Conservation (phyloP, 2,329 filamentous ascomycete genomes). For the Xylaria sp. region DNA sequence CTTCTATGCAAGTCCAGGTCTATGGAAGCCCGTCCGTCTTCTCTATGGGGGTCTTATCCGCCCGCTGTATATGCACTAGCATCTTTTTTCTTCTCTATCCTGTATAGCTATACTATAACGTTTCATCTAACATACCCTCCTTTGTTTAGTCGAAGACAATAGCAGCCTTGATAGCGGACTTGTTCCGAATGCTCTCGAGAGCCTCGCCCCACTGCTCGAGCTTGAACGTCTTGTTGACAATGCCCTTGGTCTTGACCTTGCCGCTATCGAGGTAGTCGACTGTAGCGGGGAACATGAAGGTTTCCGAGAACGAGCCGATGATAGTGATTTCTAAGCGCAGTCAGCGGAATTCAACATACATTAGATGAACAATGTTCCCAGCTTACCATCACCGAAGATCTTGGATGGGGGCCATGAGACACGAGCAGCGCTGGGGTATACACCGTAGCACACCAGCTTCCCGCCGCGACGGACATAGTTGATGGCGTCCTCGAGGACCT, state of each 20-base stretch:
- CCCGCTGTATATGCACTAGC: constrained; percentile 3
- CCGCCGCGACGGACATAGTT: constrained; percentile 77
- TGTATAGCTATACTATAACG: background rate
- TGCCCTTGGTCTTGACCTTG: constrained; percentile 72
- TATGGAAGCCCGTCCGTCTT: constrained; percentile 12
- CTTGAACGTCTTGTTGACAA: constrained; percentile 79
- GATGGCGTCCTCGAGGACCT: constrained; percentile 76
- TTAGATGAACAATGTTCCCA: background rate
- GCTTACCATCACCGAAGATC: constrained; percentile 67
- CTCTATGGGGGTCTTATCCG: constrained; percentile 18
- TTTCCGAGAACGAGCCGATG: constrained; percentile 78
- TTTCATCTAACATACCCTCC: background rate
- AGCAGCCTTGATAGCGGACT: constrained; percentile 78
- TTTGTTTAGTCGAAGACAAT: constrained; percentile 72
- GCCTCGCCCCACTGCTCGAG: constrained; percentile 79
- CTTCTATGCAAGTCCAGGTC: background rate
- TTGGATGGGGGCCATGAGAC: constrained; percentile 77
- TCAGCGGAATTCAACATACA: constrained; percentile 31
- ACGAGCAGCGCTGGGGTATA: constrained; percentile 71
- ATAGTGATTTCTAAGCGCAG: constrained; percentile 71
- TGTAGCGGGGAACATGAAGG: constrained; percentile 73
- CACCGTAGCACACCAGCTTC: constrained; percentile 77
- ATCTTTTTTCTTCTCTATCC: background rate
- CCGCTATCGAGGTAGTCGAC: constrained; percentile 67
- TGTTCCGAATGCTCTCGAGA: constrained; percentile 76